Percentiles rank a stretch among this genome's conserved stretches.
Evolutionary conservation across 495 filamentous ascomycete genomes (phyloP).

Genomic region (Aspergillus taichungensis): DNA sequence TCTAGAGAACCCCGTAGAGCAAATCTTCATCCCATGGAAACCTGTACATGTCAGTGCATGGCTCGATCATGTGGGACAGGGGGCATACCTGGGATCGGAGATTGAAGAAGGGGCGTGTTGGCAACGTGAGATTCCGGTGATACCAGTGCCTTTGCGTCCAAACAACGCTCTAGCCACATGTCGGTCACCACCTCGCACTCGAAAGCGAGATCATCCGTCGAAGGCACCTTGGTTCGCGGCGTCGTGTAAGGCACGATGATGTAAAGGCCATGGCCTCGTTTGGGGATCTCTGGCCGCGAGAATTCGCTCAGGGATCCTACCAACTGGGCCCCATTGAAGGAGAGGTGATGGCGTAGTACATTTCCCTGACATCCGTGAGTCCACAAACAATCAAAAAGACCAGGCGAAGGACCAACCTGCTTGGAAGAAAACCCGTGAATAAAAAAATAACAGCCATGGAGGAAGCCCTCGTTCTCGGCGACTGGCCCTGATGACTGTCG

Average conservation of each 20-base stretch:
- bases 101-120: slow-evolving; percentile 62
- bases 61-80: background rate
- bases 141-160: slow-evolving; percentile 62
- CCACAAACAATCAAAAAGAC: slow-evolving; percentile 9
- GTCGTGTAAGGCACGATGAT: slow-evolving; percentile 49
- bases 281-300: slow-evolving; percentile 31
- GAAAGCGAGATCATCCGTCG: slow-evolving; percentile 33
- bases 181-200: slow-evolving; percentile 61
- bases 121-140: slow-evolving; percentile 62
- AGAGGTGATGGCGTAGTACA: slow-evolving; percentile 43
- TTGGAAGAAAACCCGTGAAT: slow-evolving; percentile 56
- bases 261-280: slow-evolving; percentile 35
- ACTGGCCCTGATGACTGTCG: background rate
- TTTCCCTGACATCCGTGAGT: slow-evolving; percentile 20
- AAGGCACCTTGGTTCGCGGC: slow-evolving; percentile 25
- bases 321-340: slow-evolving; percentile 44
- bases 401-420: slow-evolving; percentile 29
- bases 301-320: slow-evolving; percentile 32
- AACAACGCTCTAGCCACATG: slow-evolving; percentile 86
- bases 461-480: slow-evolving; percentile 21
- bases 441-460: slow-evolving; percentile 45
- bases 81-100: slow-evolving; percentile 52
- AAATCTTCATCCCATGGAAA: slow-evolving; percentile 60
- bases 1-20: slow-evolving; percentile 74
- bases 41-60: slow-evolving; percentile 26